Conservation (phyloP, 2,329 filamentous ascomycete genomes). For the Cytospora piceae region DNA sequence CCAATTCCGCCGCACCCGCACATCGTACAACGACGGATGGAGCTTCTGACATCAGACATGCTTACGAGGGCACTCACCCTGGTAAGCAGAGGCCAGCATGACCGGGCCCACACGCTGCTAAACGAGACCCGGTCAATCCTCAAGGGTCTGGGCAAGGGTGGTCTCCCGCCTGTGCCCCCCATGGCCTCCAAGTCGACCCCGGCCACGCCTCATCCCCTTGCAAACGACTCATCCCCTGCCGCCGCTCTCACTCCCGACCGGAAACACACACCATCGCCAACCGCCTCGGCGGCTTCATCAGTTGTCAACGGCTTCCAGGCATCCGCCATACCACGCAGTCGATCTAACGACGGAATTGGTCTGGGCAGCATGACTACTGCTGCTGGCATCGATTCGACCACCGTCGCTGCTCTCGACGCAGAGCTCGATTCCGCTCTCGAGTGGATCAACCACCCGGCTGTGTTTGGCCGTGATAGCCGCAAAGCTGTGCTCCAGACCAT, state of each 20-base stretch:
- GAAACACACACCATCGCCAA: conserved; percentile 60
- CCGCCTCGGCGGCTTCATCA: conserved; percentile 45
- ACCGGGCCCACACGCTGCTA: conserved; percentile 88
- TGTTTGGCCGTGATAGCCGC: conserved; percentile 90
- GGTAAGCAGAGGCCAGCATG: conserved; percentile 88
- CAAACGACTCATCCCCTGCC: conserved; percentile 49
- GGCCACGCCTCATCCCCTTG: conserved; percentile 50
- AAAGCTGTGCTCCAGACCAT: conserved; percentile 97
- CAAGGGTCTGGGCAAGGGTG: conserved; percentile 93
- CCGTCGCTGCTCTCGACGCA: conserved; percentile 84
- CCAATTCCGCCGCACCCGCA: conserved; percentile 94
- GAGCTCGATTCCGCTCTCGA: conserved; percentile 90
- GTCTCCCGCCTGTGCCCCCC: conserved; percentile 84
- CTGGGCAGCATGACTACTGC: conserved; percentile 48
- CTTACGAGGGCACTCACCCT: conserved; percentile 88
- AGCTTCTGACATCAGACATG: conserved; percentile 97
- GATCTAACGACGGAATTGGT: conserved; percentile 61
- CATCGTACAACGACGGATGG: conserved; percentile 96
- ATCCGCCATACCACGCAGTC: conserved; percentile 52
- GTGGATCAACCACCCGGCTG: conserved; percentile 96
- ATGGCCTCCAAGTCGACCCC: conserved; percentile 52
- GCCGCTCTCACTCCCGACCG: conserved; percentile 54
- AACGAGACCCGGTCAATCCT: conserved; percentile 93
- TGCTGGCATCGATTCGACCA: conserved; percentile 79
- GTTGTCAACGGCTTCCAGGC: conserved; percentile 40